These are phyloP conservation scores for Fagopyrum esculentum DNA, from an alignment of 148 eudicot genomes.

Conservation along the genomic window DNA sequence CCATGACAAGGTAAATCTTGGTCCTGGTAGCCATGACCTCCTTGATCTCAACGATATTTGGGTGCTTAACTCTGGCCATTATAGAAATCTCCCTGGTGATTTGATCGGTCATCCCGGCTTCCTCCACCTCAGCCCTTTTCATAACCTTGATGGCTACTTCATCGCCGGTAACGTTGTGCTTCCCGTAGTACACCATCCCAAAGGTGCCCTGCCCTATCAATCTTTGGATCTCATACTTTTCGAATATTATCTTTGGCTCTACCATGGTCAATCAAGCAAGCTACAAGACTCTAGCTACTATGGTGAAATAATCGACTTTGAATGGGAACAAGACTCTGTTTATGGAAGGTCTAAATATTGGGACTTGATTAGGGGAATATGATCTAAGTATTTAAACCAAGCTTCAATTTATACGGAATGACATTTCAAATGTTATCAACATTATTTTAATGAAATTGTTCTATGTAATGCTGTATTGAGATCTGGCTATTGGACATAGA, in stretches of 20 bases:
- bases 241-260: conserved; percentile 10
- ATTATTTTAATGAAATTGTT: too few species aligned
- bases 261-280: neutral
- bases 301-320: too few species aligned
- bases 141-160: conserved; percentile 22
- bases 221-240: conserved; percentile 17
- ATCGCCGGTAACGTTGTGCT: conserved; percentile 8
- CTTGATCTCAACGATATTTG: conserved; percentile 20
- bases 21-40: conserved; percentile 22
- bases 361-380: too few species aligned
- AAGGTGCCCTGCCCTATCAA: conserved; percentile 17
- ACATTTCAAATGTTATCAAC: too few species aligned
- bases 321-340: too few species aligned
- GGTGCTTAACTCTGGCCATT: conserved; percentile 17
- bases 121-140: conserved; percentile 12
- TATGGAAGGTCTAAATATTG: too few species aligned
- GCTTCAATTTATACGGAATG: too few species aligned
- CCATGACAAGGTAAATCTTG: conserved; percentile 25
- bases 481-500: too few species aligned
- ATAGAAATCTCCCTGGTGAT: conserved; percentile 22
- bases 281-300: too few species aligned
- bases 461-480: too few species aligned
- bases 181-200: conserved; percentile 14
- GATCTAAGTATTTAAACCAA: too few species aligned
- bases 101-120: conserved; percentile 21